These are phyloP conservation scores for Talaromyces sp. DNA, from an alignment of 2,329 filamentous ascomycete species.

Conservation along the genomic window DNA sequence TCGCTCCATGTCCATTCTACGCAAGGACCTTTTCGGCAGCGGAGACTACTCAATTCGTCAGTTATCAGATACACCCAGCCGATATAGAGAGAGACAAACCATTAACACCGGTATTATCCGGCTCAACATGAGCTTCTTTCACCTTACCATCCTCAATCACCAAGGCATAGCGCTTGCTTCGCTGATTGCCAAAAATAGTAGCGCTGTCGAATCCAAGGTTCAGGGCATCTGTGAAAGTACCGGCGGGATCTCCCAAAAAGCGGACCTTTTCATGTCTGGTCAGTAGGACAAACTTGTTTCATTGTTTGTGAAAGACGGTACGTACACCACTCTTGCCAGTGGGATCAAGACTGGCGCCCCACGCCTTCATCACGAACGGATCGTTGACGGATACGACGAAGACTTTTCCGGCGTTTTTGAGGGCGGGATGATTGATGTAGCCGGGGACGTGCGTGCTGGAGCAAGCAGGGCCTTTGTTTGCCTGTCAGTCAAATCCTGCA, in stretches of 20 bases:
- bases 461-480: slow-evolving; percentile 52
- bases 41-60: slow-evolving; percentile 36
- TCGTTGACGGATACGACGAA: slow-evolving; percentile 94
- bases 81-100: slow-evolving; percentile 44
- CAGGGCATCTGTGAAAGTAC: slow-evolving; percentile 73
- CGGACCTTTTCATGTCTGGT: slow-evolving; percentile 58
- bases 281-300: background rate
- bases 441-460: slow-evolving; percentile 72
- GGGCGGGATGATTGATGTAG: slow-evolving; percentile 72
- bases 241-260: slow-evolving; percentile 78
- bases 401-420: slow-evolving; percentile 74
- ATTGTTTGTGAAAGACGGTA: slow-evolving; percentile 21
- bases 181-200: slow-evolving; percentile 72
- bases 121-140: slow-evolving; percentile 73
- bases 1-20: slow-evolving; percentile 19
- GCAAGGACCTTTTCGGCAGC: slow-evolving; percentile 47
- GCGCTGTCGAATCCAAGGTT: slow-evolving; percentile 76
- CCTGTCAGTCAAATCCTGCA: background rate
- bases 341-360: slow-evolving; percentile 73
- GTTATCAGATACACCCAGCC: background rate
- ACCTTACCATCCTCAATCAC: slow-evolving; percentile 81
- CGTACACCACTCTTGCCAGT: slow-evolving; percentile 68
- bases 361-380: slow-evolving; percentile 92
- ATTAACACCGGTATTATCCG: slow-evolving; percentile 77
- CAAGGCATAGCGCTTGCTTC: slow-evolving; percentile 84